These are phyloP conservation scores for Penicillium pulvis DNA, from an alignment of 495 filamentous ascomycete genomes.

Conservation along the genomic window DNA sequence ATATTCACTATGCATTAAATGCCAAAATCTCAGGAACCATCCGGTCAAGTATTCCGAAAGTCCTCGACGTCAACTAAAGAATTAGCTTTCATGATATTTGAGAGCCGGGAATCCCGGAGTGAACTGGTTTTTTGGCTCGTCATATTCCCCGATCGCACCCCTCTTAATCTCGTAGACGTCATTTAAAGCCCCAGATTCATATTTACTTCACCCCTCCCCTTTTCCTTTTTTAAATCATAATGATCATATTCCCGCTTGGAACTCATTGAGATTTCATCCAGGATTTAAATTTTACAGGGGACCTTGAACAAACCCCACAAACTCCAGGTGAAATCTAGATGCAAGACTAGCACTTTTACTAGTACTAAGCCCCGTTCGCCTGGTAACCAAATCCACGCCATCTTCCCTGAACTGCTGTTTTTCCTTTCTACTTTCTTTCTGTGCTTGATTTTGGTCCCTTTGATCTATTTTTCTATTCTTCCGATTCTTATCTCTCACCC, in stretches of 20 bases:
- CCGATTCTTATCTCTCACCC: background rate
- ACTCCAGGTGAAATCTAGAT: background rate
- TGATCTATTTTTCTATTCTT: conserved; percentile 3
- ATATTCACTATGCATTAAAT: background rate
- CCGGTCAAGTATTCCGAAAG: conserved; percentile 19
- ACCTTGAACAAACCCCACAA: background rate
- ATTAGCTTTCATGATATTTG: conserved; percentile 15
- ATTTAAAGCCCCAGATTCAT: conserved; percentile 17
- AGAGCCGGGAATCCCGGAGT: conserved; percentile 19
- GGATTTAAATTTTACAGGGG: background rate
- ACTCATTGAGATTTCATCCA: background rate
- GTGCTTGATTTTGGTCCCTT: background rate
- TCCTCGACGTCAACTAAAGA: conserved; percentile 27
- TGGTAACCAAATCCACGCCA: conserved; percentile 29
- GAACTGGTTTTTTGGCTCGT: conserved; percentile 16
- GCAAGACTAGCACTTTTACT: background rate
- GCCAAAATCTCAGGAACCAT: background rate
- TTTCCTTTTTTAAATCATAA: background rate
- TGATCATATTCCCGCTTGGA: background rate
- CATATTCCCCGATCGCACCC: conserved; percentile 21
- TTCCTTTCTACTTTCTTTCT: background rate
- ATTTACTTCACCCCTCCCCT: conserved; percentile 1
- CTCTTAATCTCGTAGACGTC: conserved; percentile 26
- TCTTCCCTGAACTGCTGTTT: conserved; percentile 1
- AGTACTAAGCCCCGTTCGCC: conserved; percentile 24